Evolutionary conservation across 768 basidiomycete species (phyloP).

Genomic region (Phaeolepiota aurea): DNA sequence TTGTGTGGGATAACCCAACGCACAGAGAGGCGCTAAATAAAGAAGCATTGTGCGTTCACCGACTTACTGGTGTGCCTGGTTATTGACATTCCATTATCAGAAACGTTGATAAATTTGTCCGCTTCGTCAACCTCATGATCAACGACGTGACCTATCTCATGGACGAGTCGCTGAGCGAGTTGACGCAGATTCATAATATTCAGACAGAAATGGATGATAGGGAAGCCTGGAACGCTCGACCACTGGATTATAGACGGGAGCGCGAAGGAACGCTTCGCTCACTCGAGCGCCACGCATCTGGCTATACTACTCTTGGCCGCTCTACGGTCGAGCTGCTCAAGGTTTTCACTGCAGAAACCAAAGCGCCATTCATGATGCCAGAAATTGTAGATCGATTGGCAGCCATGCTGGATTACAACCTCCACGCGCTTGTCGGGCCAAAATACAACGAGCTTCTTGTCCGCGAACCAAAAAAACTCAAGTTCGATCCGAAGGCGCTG

Average conservation of each 20-base stretch:
- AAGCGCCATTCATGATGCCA: slow-evolving; percentile 88
- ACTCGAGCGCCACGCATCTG: slow-evolving; percentile 79
- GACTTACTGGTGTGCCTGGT: background rate
- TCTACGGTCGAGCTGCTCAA: slow-evolving; percentile 89
- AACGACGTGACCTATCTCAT: slow-evolving; percentile 98
- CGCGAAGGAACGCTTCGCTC: slow-evolving; percentile 67
- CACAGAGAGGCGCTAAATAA: slow-evolving; percentile 82
- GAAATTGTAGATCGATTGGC: slow-evolving; percentile 95
- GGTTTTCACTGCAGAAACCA: slow-evolving; percentile 87
- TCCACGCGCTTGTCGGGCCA: slow-evolving; percentile 84
- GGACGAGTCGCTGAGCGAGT: slow-evolving; percentile 88
- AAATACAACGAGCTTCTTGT: slow-evolving; percentile 82
- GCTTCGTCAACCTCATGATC: slow-evolving; percentile 96
- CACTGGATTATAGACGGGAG: slow-evolving; percentile 74
- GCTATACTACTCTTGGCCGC: slow-evolving; percentile 80
- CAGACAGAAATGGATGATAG: slow-evolving; percentile 79
- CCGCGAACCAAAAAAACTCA: slow-evolving; percentile 78
- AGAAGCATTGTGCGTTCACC: slow-evolving; percentile 57
- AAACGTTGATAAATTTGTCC: slow-evolving; percentile 87
- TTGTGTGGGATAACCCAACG: slow-evolving; percentile 84
- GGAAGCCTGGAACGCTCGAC: slow-evolving; percentile 56
- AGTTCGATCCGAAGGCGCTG: slow-evolving; percentile 77
- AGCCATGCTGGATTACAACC: slow-evolving; percentile 94
- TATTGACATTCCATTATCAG: slow-evolving; percentile 25
- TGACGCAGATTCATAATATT: slow-evolving; percentile 82